phyloP scores from a whole-genome alignment of 441 rosid species.

The Arabidopsis lyrata region DNA sequence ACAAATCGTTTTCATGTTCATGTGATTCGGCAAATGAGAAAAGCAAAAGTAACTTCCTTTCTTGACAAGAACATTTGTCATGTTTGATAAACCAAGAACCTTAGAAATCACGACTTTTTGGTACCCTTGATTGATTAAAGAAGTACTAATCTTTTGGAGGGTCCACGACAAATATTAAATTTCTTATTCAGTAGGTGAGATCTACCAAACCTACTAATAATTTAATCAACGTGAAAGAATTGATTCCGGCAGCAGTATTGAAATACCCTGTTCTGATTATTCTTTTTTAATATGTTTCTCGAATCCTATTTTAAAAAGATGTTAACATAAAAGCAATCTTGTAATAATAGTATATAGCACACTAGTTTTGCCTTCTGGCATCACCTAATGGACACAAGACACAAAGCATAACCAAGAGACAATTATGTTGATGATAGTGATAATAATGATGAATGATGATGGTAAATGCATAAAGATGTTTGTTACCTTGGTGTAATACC shows the following conservation, averaged over 20 bases:
- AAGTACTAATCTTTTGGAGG: slow-evolving; percentile 22
- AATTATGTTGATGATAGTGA: background rate
- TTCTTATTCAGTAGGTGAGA: slow-evolving; percentile 40
- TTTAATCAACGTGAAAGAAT: slow-evolving; percentile 24
- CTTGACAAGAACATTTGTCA: slow-evolving; percentile 17
- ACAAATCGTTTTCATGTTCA: slow-evolving; percentile 28
- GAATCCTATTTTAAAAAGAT: slow-evolving; percentile 29
- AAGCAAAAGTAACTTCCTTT: slow-evolving; percentile 21
- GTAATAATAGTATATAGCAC: slow-evolving; percentile 14
- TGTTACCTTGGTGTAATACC: slow-evolving; percentile 53
- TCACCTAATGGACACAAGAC: slow-evolving; percentile 39
- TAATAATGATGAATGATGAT: background rate
- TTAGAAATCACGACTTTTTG: slow-evolving; percentile 37
- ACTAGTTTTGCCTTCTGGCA: slow-evolving; percentile 40
- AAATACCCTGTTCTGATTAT: slow-evolving; percentile 13
- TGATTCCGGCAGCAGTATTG: slow-evolving; percentile 23
- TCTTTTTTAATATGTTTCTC: background rate
- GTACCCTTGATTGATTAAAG: slow-evolving; percentile 8
- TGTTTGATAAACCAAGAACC: slow-evolving; percentile 19
- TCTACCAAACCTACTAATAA: slow-evolving; percentile 43
- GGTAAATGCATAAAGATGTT: slow-evolving; percentile 22
- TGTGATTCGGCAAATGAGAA: slow-evolving; percentile 40
- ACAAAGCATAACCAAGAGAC: slow-evolving; percentile 27
- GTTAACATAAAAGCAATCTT: slow-evolving; percentile 17
- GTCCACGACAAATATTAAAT: slow-evolving; percentile 34